Conservation (phyloP, 345 rosid species). For the Ceriops zippeliana region DNA sequence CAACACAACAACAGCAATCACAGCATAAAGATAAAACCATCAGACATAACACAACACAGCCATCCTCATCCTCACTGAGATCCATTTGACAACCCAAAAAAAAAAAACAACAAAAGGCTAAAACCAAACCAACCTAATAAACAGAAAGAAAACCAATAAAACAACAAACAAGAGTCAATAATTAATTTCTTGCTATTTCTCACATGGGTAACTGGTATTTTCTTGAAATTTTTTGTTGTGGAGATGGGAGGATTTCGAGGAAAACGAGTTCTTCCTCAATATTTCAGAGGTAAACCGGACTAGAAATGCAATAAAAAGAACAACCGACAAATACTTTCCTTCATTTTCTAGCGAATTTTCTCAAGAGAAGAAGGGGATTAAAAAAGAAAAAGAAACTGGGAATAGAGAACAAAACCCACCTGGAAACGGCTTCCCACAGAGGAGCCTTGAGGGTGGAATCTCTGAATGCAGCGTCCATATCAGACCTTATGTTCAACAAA, state of each 20-base stretch:
- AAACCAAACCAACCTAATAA: background rate
- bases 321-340: background rate
- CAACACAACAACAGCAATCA: slow-evolving; percentile 8
- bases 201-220: background rate
- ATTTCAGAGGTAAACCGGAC: slow-evolving; percentile 8
- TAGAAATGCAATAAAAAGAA: background rate
- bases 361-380: background rate
- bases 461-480: slow-evolving; percentile 25
- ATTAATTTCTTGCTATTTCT: background rate
- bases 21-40: background rate
- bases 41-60: background rate
- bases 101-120: background rate
- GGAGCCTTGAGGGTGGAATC: slow-evolving; percentile 22
- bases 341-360: slow-evolving; percentile 3
- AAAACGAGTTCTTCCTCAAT: background rate
- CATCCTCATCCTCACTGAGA: background rate
- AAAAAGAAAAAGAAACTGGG: background rate
- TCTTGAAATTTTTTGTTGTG: background rate
- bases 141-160: background rate
- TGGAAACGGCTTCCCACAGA: slow-evolving; percentile 33
- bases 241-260: background rate
- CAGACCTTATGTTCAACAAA: slow-evolving; percentile 29
- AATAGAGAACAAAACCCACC: slow-evolving; percentile 17
- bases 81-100: background rate
- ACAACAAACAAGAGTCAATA: background rate